Evolutionary conservation across 2,329 filamentous ascomycete genomes (phyloP).

Genomic region (Colletotrichum sidae): DNA sequence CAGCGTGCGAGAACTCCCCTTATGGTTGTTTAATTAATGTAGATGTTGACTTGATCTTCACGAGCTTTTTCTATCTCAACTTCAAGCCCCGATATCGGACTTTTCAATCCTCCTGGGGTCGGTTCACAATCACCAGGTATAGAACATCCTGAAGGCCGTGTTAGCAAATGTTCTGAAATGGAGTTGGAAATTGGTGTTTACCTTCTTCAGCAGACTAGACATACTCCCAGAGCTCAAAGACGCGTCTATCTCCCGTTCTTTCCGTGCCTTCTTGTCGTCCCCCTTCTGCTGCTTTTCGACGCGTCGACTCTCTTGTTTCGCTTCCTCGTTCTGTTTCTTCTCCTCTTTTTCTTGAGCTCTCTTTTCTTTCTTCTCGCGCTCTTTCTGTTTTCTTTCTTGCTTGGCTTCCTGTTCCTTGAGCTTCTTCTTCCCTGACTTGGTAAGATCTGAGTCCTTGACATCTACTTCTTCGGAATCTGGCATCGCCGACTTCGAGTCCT

Average conservation of each 20-base stretch:
- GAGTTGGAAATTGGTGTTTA: neutral
- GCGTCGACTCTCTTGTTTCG: neutral
- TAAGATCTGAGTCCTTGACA: neutral
- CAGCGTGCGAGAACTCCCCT: too few species aligned
- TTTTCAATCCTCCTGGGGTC: too few species aligned
- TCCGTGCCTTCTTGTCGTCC: neutral
- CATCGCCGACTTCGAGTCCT: conserved; percentile 19
- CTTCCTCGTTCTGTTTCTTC: neutral
- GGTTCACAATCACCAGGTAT: conserved; percentile 25
- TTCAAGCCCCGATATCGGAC: too few species aligned
- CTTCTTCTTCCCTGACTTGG: neutral
- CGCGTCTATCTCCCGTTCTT: neutral
- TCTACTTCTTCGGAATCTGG: neutral
- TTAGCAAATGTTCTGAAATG: neutral
- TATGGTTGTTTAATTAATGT: too few species aligned
- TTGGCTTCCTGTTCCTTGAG: neutral
- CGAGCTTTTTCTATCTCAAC: too few species aligned
- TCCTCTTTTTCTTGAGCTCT: neutral
- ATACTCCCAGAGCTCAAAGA: neutral
- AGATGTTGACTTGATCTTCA: fast-evolving
- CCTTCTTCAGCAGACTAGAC: conserved; percentile 21
- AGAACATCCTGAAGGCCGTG: conserved; percentile 15
- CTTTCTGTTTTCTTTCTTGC: neutral
- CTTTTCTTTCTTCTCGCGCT: neutral
- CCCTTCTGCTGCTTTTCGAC: neutral